Percentiles rank a stretch among this genome's conserved stretches.
Evolutionary conservation across 2,329 filamentous ascomycete genomes (phyloP).

Genomic region (Drechslerella coelobrocha): DNA sequence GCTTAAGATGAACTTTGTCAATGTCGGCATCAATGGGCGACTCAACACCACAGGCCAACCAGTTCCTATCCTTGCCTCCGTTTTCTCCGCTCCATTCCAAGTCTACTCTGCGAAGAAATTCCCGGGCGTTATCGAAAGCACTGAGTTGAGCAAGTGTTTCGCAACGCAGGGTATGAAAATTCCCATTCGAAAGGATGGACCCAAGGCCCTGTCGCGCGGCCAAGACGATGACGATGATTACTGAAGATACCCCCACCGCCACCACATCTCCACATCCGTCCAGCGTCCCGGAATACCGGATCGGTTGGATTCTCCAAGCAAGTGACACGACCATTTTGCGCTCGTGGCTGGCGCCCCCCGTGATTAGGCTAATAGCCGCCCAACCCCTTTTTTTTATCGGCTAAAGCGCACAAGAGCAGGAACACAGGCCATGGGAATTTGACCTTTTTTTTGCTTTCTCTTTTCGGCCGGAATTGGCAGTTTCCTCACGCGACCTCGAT

Average conservation of each 20-base stretch:
- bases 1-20: conserved; percentile 79
- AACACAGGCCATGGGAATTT: background rate
- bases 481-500: background rate
- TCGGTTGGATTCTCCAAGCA: background rate
- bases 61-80: conserved; percentile 81
- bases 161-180: conserved; percentile 95
- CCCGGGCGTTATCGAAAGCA: conserved; percentile 94
- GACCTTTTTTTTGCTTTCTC: background rate
- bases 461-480: background rate
- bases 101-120: conserved; percentile 99
- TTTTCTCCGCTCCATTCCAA: conserved; percentile 87
- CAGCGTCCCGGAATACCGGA: background rate
- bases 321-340: background rate
- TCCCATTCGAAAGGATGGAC: conserved; percentile 86
- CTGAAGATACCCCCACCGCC: conserved; percentile 7
- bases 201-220: conserved; percentile 46
- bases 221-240: conserved; percentile 49
- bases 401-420: background rate
- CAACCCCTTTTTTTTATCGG: background rate
- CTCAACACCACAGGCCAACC: conserved; percentile 71
- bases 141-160: conserved; percentile 87
- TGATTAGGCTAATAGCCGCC: conserved; percentile 3
- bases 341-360: background rate
- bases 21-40: conserved; percentile 69
- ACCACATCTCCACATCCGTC: conserved; percentile 6